Percentiles rank a stretch among this genome's conserved stretches.
phyloP scores from a whole-genome alignment of 306 rosid species.

The Sicyos baderoa region DNA sequence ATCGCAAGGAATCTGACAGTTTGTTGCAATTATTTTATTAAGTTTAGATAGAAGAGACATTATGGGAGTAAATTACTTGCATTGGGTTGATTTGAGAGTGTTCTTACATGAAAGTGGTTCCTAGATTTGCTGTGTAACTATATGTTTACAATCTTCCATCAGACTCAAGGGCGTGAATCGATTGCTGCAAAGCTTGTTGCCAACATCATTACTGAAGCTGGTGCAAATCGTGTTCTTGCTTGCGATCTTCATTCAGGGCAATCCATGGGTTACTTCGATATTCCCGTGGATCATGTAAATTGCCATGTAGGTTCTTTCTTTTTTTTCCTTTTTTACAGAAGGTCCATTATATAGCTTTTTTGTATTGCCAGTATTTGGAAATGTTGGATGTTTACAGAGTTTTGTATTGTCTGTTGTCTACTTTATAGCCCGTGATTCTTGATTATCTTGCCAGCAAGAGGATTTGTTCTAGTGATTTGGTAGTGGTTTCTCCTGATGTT shows the following conservation, averaged over 20 bases:
- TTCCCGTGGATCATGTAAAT: conserved; percentile 91
- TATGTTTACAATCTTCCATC: conserved; percentile 7
- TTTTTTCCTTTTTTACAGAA: not conserved
- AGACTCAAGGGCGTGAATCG: conserved; percentile 98
- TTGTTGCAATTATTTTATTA: not conserved
- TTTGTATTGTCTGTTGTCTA: conserved; percentile 26
- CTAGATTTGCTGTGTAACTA: not conserved
- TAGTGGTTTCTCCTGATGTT: conserved; percentile 98
- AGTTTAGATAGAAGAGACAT: not conserved
- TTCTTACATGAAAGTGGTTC: no score
- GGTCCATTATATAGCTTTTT: not conserved
- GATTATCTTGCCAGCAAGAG: conserved; percentile 96
- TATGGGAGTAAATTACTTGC: not conserved
- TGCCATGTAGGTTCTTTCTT: conserved; percentile 51
- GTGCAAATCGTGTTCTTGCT: conserved; percentile 95
- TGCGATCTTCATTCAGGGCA: conserved; percentile 99
- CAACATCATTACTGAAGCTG: conserved; percentile 91
- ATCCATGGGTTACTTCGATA: conserved; percentile 96
- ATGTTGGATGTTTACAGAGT: conserved; percentile 24
- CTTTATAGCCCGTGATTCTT: conserved; percentile 71
- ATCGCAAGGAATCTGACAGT: not conserved
- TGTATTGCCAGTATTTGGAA: not conserved
- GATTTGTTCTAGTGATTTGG: conserved; percentile 66
- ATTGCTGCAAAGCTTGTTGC: conserved; percentile 97
- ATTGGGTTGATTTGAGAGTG: not conserved